Base-by-base conservation (phyloP, 352 stramenopile species). In the Globisporangium irregulare region DNA sequence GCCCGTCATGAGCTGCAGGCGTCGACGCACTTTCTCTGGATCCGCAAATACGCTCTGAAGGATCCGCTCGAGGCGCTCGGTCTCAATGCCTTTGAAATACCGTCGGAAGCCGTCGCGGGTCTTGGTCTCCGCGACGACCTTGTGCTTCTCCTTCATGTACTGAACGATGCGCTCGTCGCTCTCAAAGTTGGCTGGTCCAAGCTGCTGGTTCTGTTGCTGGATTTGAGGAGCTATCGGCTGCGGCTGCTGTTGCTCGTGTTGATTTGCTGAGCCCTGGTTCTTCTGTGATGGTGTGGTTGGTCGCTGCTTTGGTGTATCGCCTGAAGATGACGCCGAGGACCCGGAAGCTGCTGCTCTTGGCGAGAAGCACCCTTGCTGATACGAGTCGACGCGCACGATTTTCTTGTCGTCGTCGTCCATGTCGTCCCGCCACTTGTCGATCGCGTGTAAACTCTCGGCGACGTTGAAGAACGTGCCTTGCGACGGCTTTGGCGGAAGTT, bases 371-470 rank as follows among this genome's bases (percentile, higher is more conserved):
- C 46, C 68, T 20, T 72, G 74, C 46, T 81, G 77, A 43, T 76
- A 70, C 48, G 77, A 64, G 43, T 74, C 70, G 3, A 74, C 68
- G 61, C 78, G 62, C 10, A 74, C 71, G 25, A 59, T 61, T 6
- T 63, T 48, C 20, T 69, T 60, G 48, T 81, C 74, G 38, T 89
- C 80, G 10, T 83, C 72, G 14, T 85, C 78, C 77, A 87, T 84
- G 59, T 87, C 72, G 57, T 93, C 82, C n/a, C 81, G 73, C 83
- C 85, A 93, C 41, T 81, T 79, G 60, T 90, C 80, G 66, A 93
- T 91, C 20, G 83, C 85, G 48, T 90, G 76, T 38, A 93, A 67
- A 64, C 85, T 93, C 64, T 87, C 77, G 0, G 74, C 76, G 18
- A 93, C 82, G 68, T 93, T 89, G 71, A 93, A 92, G 57, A 92